Evolutionary conservation across 2,329 filamentous ascomycete species (phyloP).

Genomic region (Coleophoma cylindrospora): DNA sequence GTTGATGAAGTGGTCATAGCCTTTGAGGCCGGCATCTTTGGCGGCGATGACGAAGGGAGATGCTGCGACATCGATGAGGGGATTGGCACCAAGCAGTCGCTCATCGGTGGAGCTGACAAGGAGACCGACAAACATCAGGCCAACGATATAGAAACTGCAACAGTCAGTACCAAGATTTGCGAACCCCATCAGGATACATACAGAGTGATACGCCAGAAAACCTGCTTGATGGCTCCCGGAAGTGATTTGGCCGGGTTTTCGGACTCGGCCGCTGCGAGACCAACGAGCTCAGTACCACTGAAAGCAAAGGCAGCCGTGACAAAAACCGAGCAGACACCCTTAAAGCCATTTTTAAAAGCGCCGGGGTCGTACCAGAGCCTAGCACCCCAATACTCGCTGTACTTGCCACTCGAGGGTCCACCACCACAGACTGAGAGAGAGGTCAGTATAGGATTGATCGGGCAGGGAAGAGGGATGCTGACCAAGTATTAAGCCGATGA

Average conservation of each 20-base stretch:
- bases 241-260: conserved; percentile 74
- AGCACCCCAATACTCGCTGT: conserved; percentile 62
- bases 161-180: neutral
- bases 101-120: conserved; percentile 70
- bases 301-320: conserved; percentile 74
- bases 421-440: conserved; percentile 63
- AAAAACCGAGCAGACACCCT: conserved; percentile 74
- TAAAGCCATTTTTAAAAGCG: conserved; percentile 77
- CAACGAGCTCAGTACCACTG: conserved; percentile 70
- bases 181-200: conserved; percentile 2
- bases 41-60: conserved; percentile 95
- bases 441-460: conserved; percentile 11
- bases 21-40: conserved; percentile 73
- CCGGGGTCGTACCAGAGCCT: conserved; percentile 77
- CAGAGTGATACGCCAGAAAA: conserved; percentile 88
- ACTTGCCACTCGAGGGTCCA: conserved; percentile 58
- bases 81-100: conserved; percentile 53
- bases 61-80: conserved; percentile 59
- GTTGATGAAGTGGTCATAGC: conserved; percentile 87
- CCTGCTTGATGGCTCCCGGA: conserved; percentile 84
- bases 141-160: conserved; percentile 71
- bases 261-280: conserved; percentile 72
- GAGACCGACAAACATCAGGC: conserved; percentile 75
- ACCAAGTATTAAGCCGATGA: conserved; percentile 30
- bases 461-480: conserved; percentile 15